Evolutionary conservation across 2,329 filamentous ascomycete genomes (phyloP), one percentile per base, ranked within the genome.

Genomic region (Venturia effusa): DNA sequence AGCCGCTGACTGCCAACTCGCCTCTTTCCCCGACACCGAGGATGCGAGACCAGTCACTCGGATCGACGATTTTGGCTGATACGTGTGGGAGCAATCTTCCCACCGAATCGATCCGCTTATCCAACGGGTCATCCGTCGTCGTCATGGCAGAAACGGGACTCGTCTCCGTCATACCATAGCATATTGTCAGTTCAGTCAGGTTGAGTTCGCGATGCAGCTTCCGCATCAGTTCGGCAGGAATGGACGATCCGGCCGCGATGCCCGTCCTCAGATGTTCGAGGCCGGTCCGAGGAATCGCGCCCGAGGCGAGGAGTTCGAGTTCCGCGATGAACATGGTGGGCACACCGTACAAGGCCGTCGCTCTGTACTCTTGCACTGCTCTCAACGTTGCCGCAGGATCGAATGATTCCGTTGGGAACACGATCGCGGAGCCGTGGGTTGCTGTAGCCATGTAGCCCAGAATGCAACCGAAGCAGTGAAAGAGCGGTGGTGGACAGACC

Each of bases 111-210:
- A 90, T 88, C 48, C 92, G 82, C 74, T 88, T 89, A 43, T 82
- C 82, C 2, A 90, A 78, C 0, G 90, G 86, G 71, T 96, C 92
- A 22, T 83, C 76, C 0, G 90, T 92, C 0, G 84, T 80, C 0
- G 92, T 96, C 92, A 96, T 96, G 67, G 84, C 84, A 59, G 71
- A 75, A 3, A 90, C 88, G 48, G 88, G 88, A 60, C 81, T 83
- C 1, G 92, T 97, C 76, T 97, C 92, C 1, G 92, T 97, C 92
- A 96, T 96, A 66, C 92, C 92, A 74, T 97, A 97, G 79, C 92
- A 96, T 67, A 96, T 97, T 0, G 92, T 93, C 27, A 97, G 77
- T 64, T 96, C 89, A 0, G 82, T 84, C 22, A 97, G 78, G 60
- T 94, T 94, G 10, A 97, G 79, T 1, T 79, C 81, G 30, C 81